These are phyloP conservation scores for Hansenula lynferdii DNA, from an alignment of 1,139 yeast species.

Conservation along the genomic window DNA sequence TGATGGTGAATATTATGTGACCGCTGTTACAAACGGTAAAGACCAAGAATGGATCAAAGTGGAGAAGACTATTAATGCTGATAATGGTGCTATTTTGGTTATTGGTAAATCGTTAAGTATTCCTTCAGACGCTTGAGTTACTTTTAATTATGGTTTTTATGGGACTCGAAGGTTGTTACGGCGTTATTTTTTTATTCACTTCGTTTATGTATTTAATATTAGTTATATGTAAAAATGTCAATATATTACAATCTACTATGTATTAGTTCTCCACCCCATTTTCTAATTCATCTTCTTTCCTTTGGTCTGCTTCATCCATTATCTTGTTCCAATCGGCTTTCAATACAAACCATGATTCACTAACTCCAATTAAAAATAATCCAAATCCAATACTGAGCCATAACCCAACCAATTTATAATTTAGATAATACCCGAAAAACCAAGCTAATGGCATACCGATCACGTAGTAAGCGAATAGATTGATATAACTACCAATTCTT, in stretches of 20 bases:
- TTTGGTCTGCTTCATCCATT: conserved; percentile 38
- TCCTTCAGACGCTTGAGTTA: conserved; percentile 2
- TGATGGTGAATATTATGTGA: conserved; percentile 35
- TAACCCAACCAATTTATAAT: conserved; percentile 58
- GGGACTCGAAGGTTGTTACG: neutral
- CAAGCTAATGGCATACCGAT: conserved; percentile 71
- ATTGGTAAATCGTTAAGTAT: conserved; percentile 31
- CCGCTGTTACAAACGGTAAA: conserved; percentile 29
- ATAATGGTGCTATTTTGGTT: conserved; percentile 55
- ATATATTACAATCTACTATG: too few species aligned
- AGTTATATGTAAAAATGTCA: too few species aligned
- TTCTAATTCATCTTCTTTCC: conserved; percentile 25
- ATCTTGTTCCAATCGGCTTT: conserved; percentile 52
- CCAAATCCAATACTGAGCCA: conserved; percentile 91
- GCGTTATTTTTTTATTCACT: too few species aligned
- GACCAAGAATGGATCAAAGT: conserved; percentile 37
- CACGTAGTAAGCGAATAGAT: conserved; percentile 67
- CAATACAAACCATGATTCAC: conserved; percentile 48
- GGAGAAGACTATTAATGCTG: conserved; percentile 38
- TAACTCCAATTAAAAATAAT: conserved; percentile 59
- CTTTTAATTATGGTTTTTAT: neutral
- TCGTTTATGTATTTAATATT: too few species aligned
- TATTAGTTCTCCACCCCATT: conserved; percentile 1
- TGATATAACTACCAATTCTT: conserved; percentile 74
- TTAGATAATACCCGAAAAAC: conserved; percentile 50